These are phyloP conservation scores for Agarophyton chilense DNA, from an alignment of 23 red algal species.

Conservation along the genomic window DNA sequence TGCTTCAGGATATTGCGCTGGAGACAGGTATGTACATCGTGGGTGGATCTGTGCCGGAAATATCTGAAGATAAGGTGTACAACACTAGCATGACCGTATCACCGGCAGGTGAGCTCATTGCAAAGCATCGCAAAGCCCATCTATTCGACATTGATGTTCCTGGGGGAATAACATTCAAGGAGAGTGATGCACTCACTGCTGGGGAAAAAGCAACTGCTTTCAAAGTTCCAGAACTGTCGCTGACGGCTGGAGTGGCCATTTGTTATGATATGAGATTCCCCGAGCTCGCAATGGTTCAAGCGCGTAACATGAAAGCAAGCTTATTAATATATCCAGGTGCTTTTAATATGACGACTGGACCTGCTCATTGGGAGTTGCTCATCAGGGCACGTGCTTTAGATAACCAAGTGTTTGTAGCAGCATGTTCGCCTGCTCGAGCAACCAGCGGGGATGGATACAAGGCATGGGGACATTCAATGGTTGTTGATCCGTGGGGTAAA, in stretches of 20 bases:
- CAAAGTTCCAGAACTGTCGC: conserved; percentile 28
- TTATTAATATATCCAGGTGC: conserved; percentile 90
- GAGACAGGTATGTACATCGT: conserved; percentile 76
- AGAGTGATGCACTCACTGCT: conserved; percentile 84
- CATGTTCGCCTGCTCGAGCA: conserved; percentile 81
- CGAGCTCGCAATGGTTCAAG: conserved; percentile 78
- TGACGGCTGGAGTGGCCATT: conserved; percentile 84
- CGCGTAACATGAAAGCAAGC: conserved; percentile 51
- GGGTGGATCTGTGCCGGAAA: conserved; percentile 92
- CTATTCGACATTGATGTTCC: conserved; percentile 97
- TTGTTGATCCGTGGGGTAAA: conserved; percentile 95
- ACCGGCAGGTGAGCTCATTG: conserved; percentile 74
- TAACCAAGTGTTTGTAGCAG: conserved; percentile 92
- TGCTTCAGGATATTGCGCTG: conserved; percentile 72
- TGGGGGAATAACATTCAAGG: conserved; percentile 91
- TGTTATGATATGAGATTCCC: conserved; percentile 99
- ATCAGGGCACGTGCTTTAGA: conserved; percentile 87
- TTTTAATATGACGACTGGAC: conserved; percentile 99
- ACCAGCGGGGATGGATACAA: conserved; percentile 71
- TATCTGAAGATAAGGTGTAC: conserved; percentile 70
- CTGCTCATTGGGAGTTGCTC: conserved; percentile 97
- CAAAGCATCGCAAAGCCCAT: conserved; percentile 96
- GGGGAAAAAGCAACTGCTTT: conserved; percentile 81
- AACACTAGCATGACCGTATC: conserved; percentile 87
- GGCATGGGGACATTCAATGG: conserved; percentile 91